phyloP scores from a whole-genome alignment of 2,329 filamentous ascomycete genomes.

The Lanzia echinophila region DNA sequence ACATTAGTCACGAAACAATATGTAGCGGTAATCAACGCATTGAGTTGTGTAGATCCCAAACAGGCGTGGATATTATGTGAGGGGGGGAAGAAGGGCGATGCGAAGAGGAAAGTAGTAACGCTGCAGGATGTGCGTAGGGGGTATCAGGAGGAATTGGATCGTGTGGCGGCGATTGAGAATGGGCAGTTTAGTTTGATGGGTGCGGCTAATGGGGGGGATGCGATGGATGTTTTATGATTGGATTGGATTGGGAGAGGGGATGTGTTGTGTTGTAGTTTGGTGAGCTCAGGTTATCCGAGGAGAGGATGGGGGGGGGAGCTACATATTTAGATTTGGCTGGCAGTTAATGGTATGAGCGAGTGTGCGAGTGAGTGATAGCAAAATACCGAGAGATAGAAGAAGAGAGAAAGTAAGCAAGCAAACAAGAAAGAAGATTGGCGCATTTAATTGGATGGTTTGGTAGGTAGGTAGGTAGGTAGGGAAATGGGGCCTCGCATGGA shows the following conservation, averaged over 20 bases:
- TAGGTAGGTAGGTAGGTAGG: neutral
- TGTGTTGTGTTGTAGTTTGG: neutral
- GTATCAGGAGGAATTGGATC: constrained; percentile 85
- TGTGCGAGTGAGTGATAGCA: too few relatives aligned
- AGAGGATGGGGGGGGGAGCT: too few relatives aligned
- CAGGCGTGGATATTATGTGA: constrained; percentile 74
- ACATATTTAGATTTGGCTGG: too few relatives aligned
- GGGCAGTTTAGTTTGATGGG: constrained; percentile 75
- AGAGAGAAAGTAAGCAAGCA: neutral
- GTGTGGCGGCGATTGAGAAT: constrained; percentile 79
- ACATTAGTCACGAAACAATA: constrained; percentile 68
- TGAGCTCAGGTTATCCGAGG: too few relatives aligned
- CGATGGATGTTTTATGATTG: constrained; percentile 33
- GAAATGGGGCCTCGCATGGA: neutral
- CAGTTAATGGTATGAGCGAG: too few relatives aligned
- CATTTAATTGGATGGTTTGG: neutral
- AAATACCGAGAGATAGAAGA: neutral
- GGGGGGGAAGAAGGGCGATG: constrained; percentile 25
- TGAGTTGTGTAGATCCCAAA: constrained; percentile 76
- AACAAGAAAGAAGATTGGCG: neutral
- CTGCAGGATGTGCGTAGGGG: constrained; percentile 80
- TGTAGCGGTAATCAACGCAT: constrained; percentile 84
- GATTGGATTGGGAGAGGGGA: neutral
- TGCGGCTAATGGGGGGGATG: constrained; percentile 35
- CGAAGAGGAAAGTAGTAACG: constrained; percentile 69